Base-by-base conservation (phyloP, 805 yeast species). In the Cyberlindnera bimundalis region DNA sequence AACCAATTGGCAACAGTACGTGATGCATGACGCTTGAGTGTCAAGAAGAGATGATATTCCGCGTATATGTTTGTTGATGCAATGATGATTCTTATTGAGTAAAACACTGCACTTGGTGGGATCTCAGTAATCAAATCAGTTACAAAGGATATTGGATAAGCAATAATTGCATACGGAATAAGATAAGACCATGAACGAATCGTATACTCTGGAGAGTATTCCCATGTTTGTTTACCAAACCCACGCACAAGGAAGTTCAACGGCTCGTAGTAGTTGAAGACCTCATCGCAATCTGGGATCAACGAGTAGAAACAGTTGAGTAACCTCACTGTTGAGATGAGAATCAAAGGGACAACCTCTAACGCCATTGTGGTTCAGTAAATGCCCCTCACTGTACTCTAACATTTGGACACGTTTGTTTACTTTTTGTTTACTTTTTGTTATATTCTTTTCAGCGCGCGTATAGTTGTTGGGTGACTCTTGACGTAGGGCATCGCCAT, bases 221-320 rank as follows among this genome's bases (percentile, higher is more conserved):
- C 97, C 97, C 97, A 90, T 0, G 97, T 90, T 61, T 89, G 89
- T 52, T 89, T 84, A 2, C 97, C 98, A 60, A 88, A 87, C 3
- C 83, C 84, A 49, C 96, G 73, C 1, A 82, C 62, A 26, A 90
- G 51, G 37, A 83, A 70, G 58, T 91, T 90, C 43, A 91, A 66
- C 1, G 98, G 96, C 50, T 91, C 98, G 91, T 96, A 89, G 64
- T 86, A 91, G 58, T 91, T 91, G 73, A 77, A 91, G 0, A 76
- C 81, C 61, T 91, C 98, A 61, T 91, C 97, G 59, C 97, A 90
- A 54, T 90, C 98, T 2, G 93, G 78, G 20, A 91, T 82, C 27
- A 88, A 79, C 59, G 86, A 78, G 52, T 65, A 66, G 44, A 76
- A 52, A 4, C 80, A 74, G 43, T 73, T 67, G 52, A 65, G 65